phyloP scores from a whole-genome alignment of 2,329 filamentous ascomycete genomes.

The Coniella vitis region DNA sequence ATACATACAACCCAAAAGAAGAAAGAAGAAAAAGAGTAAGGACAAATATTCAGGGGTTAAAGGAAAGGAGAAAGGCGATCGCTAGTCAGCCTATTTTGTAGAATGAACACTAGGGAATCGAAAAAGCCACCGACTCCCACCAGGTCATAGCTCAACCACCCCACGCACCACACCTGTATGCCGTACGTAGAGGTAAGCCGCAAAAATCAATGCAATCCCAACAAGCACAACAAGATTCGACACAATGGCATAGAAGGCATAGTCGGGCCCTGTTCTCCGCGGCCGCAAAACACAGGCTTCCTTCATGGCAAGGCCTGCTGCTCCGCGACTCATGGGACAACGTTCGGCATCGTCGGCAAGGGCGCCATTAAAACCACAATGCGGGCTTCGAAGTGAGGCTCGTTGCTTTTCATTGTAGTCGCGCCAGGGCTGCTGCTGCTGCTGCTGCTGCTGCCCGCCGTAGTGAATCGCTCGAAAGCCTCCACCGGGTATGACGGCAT shows the following conservation, averaged over 20 bases:
- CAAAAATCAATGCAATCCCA: neutral
- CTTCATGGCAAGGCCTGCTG: neutral
- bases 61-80: too few species aligned
- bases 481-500: constrained; percentile 8
- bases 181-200: constrained; percentile 5
- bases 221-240: constrained; percentile 1
- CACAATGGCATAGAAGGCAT: neutral
- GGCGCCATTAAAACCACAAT: neutral
- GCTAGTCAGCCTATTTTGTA: too few species aligned
- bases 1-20: too few species aligned
- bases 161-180: neutral
- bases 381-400: constrained; percentile 1
- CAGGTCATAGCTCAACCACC: neutral
- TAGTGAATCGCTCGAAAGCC: constrained; percentile 12
- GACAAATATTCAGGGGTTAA: too few species aligned
- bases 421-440: too few species aligned
- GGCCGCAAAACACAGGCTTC: too few species aligned
- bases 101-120: too few species aligned
- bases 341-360: neutral
- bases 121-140: too few species aligned
- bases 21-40: too few species aligned
- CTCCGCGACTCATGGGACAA: neutral
- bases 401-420: neutral
- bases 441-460: neutral
- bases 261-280: neutral